A percentile compares a stretch with the other conserved stretches of the same genome.
phyloP scores from a whole-genome alignment of 305 asterid genomes.

The Withania somnifera region DNA sequence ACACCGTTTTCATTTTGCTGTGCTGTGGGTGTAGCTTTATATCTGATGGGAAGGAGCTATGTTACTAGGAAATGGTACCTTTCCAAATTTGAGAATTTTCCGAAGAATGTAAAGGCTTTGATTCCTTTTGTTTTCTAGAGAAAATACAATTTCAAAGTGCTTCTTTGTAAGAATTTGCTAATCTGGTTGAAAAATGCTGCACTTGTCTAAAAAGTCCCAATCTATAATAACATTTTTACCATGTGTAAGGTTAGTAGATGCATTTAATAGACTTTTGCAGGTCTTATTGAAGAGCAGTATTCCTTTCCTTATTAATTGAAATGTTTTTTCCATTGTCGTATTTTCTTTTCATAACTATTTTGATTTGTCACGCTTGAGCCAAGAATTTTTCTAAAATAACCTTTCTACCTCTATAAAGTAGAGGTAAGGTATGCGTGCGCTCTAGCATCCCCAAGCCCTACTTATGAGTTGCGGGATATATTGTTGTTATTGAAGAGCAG shows the following conservation, averaged over 20 bases:
- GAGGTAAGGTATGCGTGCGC: too few relatives aligned
- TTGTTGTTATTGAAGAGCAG: too few relatives aligned
- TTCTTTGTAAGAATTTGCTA: background rate
- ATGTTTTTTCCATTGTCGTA: too few relatives aligned
- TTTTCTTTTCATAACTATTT: too few relatives aligned
- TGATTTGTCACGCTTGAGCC: too few relatives aligned
- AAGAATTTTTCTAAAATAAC: too few relatives aligned
- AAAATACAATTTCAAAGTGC: background rate
- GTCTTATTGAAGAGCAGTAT: background rate
- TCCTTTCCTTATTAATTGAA: too few relatives aligned
- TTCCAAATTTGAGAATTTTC: conserved; percentile 55
- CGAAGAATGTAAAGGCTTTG: conserved; percentile 51
- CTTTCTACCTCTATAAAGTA: too few relatives aligned
- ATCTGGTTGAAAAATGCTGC: background rate
- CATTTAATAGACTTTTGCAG: background rate
- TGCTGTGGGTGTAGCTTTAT: conserved; percentile 32
- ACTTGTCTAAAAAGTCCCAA: background rate
- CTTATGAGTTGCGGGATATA: too few relatives aligned
- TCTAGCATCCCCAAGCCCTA: too few relatives aligned
- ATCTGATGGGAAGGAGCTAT: conserved; percentile 36
- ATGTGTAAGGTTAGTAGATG: background rate
- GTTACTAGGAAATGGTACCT: conserved; percentile 55
- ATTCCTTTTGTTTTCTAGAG: conserved; percentile 53
- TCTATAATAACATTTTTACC: background rate
- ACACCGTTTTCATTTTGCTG: conserved; percentile 25